These are phyloP conservation scores for Pythium sp. DNA, from an alignment of 352 stramenopile species.

Conservation along the genomic window DNA sequence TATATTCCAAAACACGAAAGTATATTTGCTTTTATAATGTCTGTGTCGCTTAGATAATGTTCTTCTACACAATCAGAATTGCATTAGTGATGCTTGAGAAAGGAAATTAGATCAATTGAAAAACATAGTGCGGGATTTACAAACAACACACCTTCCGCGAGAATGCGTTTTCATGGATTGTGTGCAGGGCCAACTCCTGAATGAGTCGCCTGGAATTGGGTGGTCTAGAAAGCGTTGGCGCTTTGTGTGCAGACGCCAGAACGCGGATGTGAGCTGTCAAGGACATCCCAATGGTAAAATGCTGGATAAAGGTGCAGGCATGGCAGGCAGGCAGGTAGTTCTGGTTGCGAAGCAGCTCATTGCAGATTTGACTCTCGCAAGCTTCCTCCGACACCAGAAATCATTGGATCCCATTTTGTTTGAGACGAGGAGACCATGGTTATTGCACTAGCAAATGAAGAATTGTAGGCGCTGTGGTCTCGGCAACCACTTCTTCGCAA, in stretches of 20 bases:
- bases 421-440: not conserved
- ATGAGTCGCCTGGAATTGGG: not conserved
- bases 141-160: not conserved
- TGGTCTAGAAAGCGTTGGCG: not conserved
- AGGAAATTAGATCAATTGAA: not conserved
- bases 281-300: not conserved
- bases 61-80: no score
- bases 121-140: not conserved
- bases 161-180: constrained; percentile 10
- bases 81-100: no score
- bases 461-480: no score
- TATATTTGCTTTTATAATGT: not conserved
- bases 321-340: not conserved
- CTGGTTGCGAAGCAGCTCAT: not conserved
- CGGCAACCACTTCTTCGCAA: no score
- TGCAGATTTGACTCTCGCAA: not conserved
- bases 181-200: not conserved
- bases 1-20: no score
- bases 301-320: not conserved
- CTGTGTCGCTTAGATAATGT: no score
- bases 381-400: not conserved
- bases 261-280: not conserved
- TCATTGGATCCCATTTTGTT: not conserved
- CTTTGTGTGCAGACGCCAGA: not conserved
- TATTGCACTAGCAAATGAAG: no score